Evolutionary conservation across 78 protist species (phyloP), one percentile per base, ranked within the genome.

Genomic region (Dictyostelium citrinum): DNA sequence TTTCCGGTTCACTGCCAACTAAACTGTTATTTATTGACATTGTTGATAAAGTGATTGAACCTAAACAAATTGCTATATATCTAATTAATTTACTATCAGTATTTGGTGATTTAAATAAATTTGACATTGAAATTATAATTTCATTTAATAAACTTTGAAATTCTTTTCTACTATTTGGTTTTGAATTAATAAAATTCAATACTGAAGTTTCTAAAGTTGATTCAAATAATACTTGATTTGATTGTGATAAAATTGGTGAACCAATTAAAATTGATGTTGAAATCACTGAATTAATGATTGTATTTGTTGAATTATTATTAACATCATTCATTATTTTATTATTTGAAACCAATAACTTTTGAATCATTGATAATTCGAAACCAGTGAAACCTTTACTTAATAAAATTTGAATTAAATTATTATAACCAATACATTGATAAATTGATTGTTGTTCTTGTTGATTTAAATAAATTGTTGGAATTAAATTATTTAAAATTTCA

Each of bases 131-230:
- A 27, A 2, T 14, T 5, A 86, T 22, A 6, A 86, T 31, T 55
- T 61, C 76, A 55, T 86, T 35, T 8, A 86, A 55, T 24, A 61
- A 12, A n/a, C 16, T 17, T 86, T 86, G 83, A 29, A 45, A 86
- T 16, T 86, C 92, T 61, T 86, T 86, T 74, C 92, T 74, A 4
- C 20, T n/a, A 5, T 55, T 12, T 39, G 84, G 81, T 58, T 74
- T 22, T 12, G 92, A 86, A 45, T 86, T 88, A 35, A 88, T 39
- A 11, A 78, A 49, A 22, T 88, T 81, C 3, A 88, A 41, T 8
- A 68, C 58, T 1, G 51, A 37, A 5, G 67, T 14, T 17, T 43
- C 37, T n/a, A 88, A 31, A 27, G 7, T 49, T 1, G 79, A 75
- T 24, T 24, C 41, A 16, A 84, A 41, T 11, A 60, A 11, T 22